Percentiles rank a stretch among this genome's conserved stretches.
phyloP scores from a whole-genome alignment of 495 filamentous ascomycete genomes.

The Penicillium mononematosum region DNA sequence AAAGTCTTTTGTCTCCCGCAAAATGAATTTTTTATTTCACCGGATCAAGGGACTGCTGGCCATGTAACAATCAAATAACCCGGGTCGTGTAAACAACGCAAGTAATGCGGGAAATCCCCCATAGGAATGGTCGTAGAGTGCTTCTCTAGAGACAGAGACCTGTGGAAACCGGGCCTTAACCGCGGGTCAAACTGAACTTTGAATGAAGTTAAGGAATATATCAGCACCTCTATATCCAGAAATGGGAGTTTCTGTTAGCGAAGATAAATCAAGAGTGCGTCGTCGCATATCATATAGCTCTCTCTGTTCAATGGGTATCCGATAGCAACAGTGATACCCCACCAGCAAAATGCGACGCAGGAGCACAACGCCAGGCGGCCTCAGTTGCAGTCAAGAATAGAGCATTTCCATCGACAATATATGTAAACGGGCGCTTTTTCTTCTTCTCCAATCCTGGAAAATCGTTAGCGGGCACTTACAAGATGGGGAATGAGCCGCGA shows the following conservation, averaged over 20 bases:
- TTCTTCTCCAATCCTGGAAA: background rate
- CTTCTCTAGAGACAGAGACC: conserved; percentile 15
- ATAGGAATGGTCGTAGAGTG: conserved; percentile 30
- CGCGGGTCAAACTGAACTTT: conserved; percentile 15
- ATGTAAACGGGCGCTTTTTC: conserved; percentile 1
- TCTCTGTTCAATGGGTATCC: conserved; percentile 27
- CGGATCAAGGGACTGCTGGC: conserved; percentile 30
- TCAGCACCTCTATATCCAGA: conserved; percentile 25
- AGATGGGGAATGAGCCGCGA: no score
- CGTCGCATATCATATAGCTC: conserved; percentile 21
- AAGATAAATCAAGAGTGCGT: conserved; percentile 25
- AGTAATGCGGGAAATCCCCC: conserved; percentile 28
- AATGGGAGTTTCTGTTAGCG: conserved; percentile 14
- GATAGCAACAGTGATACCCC: conserved; percentile 30
- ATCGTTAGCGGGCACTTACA: no score
- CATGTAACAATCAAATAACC: conserved; percentile 26
- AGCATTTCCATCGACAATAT: conserved; percentile 31
- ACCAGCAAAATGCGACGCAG: conserved; percentile 20
- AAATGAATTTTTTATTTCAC: conserved; percentile 25
- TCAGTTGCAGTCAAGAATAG: conserved; percentile 33
- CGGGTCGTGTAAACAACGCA: conserved; percentile 26
- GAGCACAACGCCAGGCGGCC: conserved; percentile 22
- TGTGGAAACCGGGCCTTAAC: conserved; percentile 21
- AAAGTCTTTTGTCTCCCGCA: conserved; percentile 3
- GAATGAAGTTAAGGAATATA: conserved; percentile 28